Evolutionary conservation across 139 green algal genomes (phyloP).

Genomic region (Volvox africanus): DNA sequence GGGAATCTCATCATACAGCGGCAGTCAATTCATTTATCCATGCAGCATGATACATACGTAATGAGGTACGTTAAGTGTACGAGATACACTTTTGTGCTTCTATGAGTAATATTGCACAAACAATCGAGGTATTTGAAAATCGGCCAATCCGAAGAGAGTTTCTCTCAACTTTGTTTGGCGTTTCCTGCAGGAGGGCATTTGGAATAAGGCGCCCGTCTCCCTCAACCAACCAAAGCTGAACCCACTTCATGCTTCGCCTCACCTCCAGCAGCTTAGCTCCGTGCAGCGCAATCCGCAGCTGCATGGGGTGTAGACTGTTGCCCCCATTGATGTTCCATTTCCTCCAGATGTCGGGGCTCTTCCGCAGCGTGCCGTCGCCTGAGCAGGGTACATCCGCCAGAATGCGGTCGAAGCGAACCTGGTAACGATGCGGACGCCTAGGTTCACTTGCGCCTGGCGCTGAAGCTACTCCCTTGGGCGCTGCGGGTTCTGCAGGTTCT

Average conservation of each 20-base stretch:
- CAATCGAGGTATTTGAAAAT: not conserved
- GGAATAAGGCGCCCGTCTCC: not conserved
- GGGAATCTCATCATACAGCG: slow-evolving; percentile 14
- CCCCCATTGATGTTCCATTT: slow-evolving; percentile 83
- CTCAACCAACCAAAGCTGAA: not conserved
- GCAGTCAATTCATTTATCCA: no score
- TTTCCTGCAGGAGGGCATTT: no score
- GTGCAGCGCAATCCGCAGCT: slow-evolving; percentile 92
- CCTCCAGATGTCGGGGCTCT: slow-evolving; percentile 97
- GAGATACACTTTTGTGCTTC: no score
- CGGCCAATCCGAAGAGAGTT: no score
- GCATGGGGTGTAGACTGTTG: slow-evolving; percentile 93
- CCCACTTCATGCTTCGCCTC: not conserved
- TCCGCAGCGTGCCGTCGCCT: slow-evolving; percentile 97
- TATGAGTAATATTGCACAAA: no score
- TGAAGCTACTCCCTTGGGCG: not conserved
- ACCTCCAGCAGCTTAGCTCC: slow-evolving; percentile 87
- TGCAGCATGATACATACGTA: no score
- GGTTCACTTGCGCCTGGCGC: not conserved
- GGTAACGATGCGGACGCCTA: not conserved
- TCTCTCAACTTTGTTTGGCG: no score
- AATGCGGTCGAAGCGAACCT: slow-evolving; percentile 89
- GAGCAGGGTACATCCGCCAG: slow-evolving; percentile 98
- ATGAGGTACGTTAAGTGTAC: no score
- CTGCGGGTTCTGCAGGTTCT: not conserved